phyloP scores from a whole-genome alignment of 495 filamentous ascomycete species.

The Copromyces sp. region DNA sequence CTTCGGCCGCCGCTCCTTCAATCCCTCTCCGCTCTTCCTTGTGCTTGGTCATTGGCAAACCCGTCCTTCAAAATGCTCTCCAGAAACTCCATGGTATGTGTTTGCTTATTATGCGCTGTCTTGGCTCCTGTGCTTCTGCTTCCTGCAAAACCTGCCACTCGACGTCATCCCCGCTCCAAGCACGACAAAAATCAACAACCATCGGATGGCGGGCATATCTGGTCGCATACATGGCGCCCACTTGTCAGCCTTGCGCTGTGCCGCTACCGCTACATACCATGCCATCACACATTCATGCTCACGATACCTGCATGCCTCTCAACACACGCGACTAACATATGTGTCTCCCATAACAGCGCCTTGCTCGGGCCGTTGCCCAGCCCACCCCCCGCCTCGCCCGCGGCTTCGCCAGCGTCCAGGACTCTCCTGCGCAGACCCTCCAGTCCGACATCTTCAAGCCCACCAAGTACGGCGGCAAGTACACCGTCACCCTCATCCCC shows the following conservation, averaged over 20 bases:
- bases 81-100: constrained; percentile 45
- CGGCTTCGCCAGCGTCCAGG: constrained; percentile 63
- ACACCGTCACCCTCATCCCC: constrained; percentile 96
- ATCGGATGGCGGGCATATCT: not conserved
- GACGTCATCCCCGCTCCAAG: not conserved
- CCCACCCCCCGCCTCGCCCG: constrained; percentile 35
- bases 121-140: constrained; percentile 1
- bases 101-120: not conserved
- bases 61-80: constrained; percentile 46
- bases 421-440: constrained; percentile 76
- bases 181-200: not conserved
- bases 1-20: not conserved
- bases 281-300: not conserved
- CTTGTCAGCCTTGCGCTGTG: not conserved
- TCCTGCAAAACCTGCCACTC: constrained; percentile 11
- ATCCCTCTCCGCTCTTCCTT: constrained; percentile 2
- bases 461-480: constrained; percentile 98
- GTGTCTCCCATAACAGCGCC: constrained; percentile 29
- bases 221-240: not conserved
- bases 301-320: not conserved
- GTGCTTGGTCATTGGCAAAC: constrained; percentile 8
- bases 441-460: constrained; percentile 92
- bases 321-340: not conserved
- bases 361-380: constrained; percentile 46
- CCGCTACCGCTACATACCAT: not conserved